Evolutionary conservation across 768 basidiomycete genomes (phyloP), one percentile per base, ranked within the genome.

Genomic region (Clitopilus hobsonii): DNA sequence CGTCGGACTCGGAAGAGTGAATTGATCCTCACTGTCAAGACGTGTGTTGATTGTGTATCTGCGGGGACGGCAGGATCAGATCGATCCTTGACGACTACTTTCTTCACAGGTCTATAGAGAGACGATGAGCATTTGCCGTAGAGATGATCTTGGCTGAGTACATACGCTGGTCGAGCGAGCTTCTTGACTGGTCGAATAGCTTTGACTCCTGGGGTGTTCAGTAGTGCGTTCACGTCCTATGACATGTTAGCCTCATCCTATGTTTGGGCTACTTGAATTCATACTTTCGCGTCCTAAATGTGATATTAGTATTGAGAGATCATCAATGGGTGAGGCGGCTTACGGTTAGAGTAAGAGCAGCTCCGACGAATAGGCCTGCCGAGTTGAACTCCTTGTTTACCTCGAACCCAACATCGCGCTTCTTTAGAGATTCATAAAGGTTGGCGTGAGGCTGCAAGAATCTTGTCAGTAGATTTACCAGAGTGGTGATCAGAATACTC

Each of bases 351-450:
- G 75, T 76, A 50, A 87, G 60, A 32, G 80, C 73, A 25, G 80
- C 85, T 4, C 86, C 86, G 25, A 82, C 68, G 61, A 88, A 86
- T 11, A 88, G 56, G 0, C 76, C 80, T 3, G 71, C 68, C 0
- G 74, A 60, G 52, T 84, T 72, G 69, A 75, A 88, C 58, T 81
- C 81, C 58, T 73, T 77, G 52, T 74, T 69, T 8, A 84, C 75
- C 20, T 74, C 61, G 58, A 80, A 80, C 1, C 61, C 57, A 20
- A 83, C 69, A 13, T 64, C 71, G 18, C 80, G 73, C 58, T 74
- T 72, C 58, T 68, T 70, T 50, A 83, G 60, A 29, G 67, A 70
- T 6, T 65, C 65, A 60, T 87, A 86, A n/a, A 86, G 63, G 13
- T 63, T 60, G 54, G 77, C 77, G 56, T 83, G 80, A 14, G 74